phyloP scores from a whole-genome alignment of 139 green algal species.

The Micractinium sp. region DNA sequence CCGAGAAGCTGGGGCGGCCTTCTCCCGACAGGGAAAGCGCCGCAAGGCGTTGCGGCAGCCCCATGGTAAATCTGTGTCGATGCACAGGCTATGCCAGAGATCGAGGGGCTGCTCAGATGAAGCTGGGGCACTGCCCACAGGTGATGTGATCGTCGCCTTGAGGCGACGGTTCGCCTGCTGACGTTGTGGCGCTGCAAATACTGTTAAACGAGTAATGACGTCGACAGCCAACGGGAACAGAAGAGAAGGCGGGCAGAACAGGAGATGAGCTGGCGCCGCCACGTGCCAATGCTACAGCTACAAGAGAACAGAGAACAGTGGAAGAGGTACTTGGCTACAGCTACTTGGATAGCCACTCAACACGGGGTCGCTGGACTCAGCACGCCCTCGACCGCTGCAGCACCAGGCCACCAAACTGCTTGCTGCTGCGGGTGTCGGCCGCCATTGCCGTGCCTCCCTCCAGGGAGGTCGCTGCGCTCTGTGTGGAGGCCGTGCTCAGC shows the following conservation, averaged over 20 bases:
- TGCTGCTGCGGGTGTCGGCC: background rate
- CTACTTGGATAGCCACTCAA: too few relatives aligned
- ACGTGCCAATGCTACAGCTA: background rate
- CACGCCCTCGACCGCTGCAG: constrained; percentile 21
- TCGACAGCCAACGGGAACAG: too few relatives aligned
- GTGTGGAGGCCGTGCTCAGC: background rate
- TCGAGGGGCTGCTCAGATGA: too few relatives aligned
- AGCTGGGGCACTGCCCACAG: too few relatives aligned
- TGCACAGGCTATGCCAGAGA: too few relatives aligned
- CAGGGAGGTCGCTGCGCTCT: background rate
- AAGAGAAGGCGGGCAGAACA: too few relatives aligned
- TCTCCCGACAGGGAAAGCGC: background rate
- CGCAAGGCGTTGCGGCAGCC: background rate
- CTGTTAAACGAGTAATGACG: too few relatives aligned
- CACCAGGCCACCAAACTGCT: constrained; percentile 31
- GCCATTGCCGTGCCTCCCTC: background rate
- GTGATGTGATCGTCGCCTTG: too few relatives aligned
- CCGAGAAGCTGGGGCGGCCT: background rate
- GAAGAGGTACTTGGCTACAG: background rate
- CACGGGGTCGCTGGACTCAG: too few relatives aligned
- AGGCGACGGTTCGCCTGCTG: too few relatives aligned
- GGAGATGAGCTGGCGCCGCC: too few relatives aligned
- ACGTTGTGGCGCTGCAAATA: too few relatives aligned
- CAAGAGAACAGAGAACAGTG: background rate
- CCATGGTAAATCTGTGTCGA: background rate